Evolutionary conservation across 2,329 filamentous ascomycete species (phyloP), one percentile per base, ranked within the genome.

Genomic region (Phaeomoniella chlamydospora): DNA sequence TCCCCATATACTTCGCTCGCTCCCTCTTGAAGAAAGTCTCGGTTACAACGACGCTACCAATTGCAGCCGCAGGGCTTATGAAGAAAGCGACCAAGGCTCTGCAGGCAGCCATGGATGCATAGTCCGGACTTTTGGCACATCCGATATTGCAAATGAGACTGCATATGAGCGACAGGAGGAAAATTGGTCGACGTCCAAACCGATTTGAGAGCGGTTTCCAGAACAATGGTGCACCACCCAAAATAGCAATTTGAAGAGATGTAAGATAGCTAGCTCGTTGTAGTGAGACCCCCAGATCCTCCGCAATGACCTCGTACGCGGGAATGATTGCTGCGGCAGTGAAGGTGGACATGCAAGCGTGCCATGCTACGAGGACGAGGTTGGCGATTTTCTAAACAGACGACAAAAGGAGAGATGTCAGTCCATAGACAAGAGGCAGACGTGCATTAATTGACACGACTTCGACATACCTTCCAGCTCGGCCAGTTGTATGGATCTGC

Each of bases 401-500:
- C n/a, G n/a, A n/a, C n/a, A n/a, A n/a, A n/a, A n/a, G n/a, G n/a
- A n/a, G n/a, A n/a, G n/a, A n/a, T n/a, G n/a, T n/a, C n/a, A n/a
- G n/a, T n/a, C n/a, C n/a, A n/a, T n/a, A n/a, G n/a, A n/a, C n/a
- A n/a, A n/a, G n/a, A n/a, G n/a, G n/a, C n/a, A n/a, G n/a, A n/a
- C n/a, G n/a, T n/a, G n/a, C n/a, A n/a, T n/a, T n/a, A n/a, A n/a
- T n/a, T n/a, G n/a, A n/a, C n/a, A n/a, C n/a, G n/a, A 33, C 18
- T 6, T 3, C 3, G 16, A 38, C 40, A 39, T 44, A 62, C 63
- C 55, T 67, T 69, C 60, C 65, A 67, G 16, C 45, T 47, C 2
- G 67, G 59, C 67, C 67, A 73, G 41, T 74, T 73, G 47, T 68
- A 70, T 1, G 69, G 70, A 46, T 73, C 68, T 2, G 62, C 64